phyloP scores from a whole-genome alignment of 192 early-diverging fungal species.

The Phycomyces blakesleeanus region DNA sequence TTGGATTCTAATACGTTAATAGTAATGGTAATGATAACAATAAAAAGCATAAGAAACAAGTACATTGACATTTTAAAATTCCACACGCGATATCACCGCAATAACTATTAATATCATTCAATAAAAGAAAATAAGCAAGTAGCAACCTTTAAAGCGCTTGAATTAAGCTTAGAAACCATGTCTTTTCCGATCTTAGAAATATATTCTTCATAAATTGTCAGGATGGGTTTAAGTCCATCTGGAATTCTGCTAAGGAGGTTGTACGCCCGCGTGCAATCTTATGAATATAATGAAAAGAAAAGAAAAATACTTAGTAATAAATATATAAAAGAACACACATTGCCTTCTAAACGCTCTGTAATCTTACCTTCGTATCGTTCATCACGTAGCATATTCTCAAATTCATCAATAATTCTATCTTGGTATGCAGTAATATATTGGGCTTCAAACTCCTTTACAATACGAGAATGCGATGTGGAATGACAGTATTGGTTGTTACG shows the following conservation, averaged over 20 bases:
- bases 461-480: conserved; percentile 60
- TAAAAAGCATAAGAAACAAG: too few relatives aligned
- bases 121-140: conserved; percentile 23
- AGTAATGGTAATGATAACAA: not conserved
- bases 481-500: conserved; percentile 63
- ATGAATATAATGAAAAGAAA: too few relatives aligned
- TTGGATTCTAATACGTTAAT: conserved; percentile 54
- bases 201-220: conserved; percentile 70
- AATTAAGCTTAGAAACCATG: conserved; percentile 46
- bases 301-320: not conserved
- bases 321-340: not conserved
- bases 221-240: conserved; percentile 80
- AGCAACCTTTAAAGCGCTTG: conserved; percentile 2
- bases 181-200: conserved; percentile 71
- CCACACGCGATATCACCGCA: too few relatives aligned
- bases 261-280: conserved; percentile 71
- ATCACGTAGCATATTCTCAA: conserved; percentile 62
- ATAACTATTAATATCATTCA: conserved; percentile 78
- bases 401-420: conserved; percentile 59
- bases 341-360: not conserved
- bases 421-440: conserved; percentile 72
- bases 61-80: too few relatives aligned
- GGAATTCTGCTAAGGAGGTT: conserved; percentile 72
- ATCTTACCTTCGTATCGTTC: conserved; percentile 57
- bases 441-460: conserved; percentile 67